A percentile compares a stretch with the other conserved stretches of the same genome.
These are phyloP conservation scores for Wickerhamomyces ciferrii DNA, from an alignment of 805 yeast genomes.

Conservation along the genomic window DNA sequence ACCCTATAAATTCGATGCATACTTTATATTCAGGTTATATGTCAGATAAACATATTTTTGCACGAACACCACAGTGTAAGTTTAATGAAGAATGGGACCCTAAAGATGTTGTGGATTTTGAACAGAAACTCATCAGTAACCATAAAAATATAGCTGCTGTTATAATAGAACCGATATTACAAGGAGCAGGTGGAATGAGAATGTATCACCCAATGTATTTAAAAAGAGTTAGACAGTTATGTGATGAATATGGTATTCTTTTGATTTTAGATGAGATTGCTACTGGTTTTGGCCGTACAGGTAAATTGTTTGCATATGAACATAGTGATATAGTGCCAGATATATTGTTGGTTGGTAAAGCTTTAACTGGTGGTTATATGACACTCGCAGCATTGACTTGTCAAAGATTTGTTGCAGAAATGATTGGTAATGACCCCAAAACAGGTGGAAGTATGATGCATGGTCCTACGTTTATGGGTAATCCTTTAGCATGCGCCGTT, in stretches of 20 bases:
- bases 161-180: conserved; percentile 29
- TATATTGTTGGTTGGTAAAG: conserved; percentile 21
- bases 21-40: conserved; percentile 23
- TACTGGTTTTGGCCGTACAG: conserved; percentile 30
- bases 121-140: conserved; percentile 21
- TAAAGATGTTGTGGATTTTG: conserved; percentile 21
- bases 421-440: conserved; percentile 11
- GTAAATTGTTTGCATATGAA: conserved; percentile 29
- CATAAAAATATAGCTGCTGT: conserved; percentile 28
- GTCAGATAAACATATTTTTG: conserved; percentile 19
- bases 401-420: conserved; percentile 12
- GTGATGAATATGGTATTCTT: conserved; percentile 24
- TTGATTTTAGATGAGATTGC: conserved; percentile 33
- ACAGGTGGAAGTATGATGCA: conserved; percentile 23
- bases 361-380: conserved; percentile 22
- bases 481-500: conserved; percentile 22
- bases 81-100: conserved; percentile 11
- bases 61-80: conserved; percentile 14
- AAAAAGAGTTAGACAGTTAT: conserved; percentile 25
- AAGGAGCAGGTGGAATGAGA: conserved; percentile 33
- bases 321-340: conserved; percentile 22
- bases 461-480: conserved; percentile 25
- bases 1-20: conserved; percentile 26
- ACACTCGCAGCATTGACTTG: conserved; percentile 18
- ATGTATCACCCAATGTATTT: conserved; percentile 26